Evolutionary conservation across 805 yeast species (phyloP).

Genomic region (Wickerhamiella hasegawae): DNA sequence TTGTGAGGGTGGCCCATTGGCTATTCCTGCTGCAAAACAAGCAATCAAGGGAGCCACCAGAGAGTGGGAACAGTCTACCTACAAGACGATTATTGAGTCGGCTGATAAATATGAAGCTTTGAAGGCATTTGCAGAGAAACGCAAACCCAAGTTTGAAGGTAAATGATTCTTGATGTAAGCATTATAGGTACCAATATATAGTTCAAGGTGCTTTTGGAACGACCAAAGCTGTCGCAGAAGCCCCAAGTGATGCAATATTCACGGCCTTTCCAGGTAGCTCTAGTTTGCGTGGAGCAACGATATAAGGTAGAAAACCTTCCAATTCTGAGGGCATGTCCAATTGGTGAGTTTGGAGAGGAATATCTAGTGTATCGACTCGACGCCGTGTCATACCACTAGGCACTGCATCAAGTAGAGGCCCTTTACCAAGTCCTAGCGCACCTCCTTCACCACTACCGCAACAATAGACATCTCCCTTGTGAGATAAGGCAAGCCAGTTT

Average conservation of each 20-base stretch:
- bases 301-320: not conserved
- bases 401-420: not conserved
- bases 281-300: not conserved
- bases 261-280: not conserved
- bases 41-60: slow-evolving; percentile 17
- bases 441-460: not conserved
- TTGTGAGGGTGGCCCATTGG: slow-evolving; percentile 19
- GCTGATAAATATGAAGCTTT: slow-evolving; percentile 26
- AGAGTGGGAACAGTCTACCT: slow-evolving; percentile 16
- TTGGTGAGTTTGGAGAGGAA: not conserved
- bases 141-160: slow-evolving; percentile 20
- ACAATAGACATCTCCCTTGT: not conserved
- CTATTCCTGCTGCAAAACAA: slow-evolving; percentile 17
- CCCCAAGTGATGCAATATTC: not conserved
- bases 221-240: not conserved
- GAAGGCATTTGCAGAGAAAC: slow-evolving; percentile 24
- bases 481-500: not conserved
- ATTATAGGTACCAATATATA: not conserved
- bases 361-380: not conserved
- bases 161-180: slow-evolving; percentile 1
- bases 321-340: not conserved
- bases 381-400: not conserved
- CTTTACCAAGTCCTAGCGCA: not conserved
- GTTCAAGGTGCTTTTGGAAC: not conserved
- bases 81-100: slow-evolving; percentile 15